Evolutionary conservation across 345 rosid genomes (phyloP), one percentile per base, ranked within the genome.

Genomic region (Durio zibethinus): DNA sequence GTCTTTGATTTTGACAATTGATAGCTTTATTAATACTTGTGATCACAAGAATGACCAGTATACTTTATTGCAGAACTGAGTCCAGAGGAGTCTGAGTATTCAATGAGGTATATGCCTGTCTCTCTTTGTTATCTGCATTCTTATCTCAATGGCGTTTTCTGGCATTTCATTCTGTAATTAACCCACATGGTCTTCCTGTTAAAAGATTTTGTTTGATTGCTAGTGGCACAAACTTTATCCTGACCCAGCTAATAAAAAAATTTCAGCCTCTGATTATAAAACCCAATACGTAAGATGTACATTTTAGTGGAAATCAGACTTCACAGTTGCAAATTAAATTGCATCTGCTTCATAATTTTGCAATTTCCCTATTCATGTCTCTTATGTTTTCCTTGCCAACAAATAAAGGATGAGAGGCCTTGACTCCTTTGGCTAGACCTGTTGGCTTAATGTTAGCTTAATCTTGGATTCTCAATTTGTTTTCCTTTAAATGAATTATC

Each of bases 61-160:
- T 78, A 47, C 66, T 47, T 80, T 76, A 45, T 79, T 76, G 86
- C 90, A 96, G 99, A 96, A 84, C 74, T 96, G 82, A 93, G 97
- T 82, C 87, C 91, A 38, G 99, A 96, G 90, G 97, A 96, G 83
- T 93, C 97, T 10, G 99, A 96, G 84, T 96, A 69, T 96, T 96
- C 80, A 96, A 96, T 88, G 99, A 96, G 99, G 99, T 92, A 14
- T 29, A 14, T 29, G 80, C 45, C 56, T 9, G 10, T 77, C 64
- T 78, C 66, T 64, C 62, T 73, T 40, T 2, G 36, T 74, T 38
- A 75, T 27, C 40, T 69, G n/a, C 20, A 10, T 61, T 74, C 67
- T 59, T 57, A 20, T 43, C 57, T 62, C 12, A 1, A 18, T 6
- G 50, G 16, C 0, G 12, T 38, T 54, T 36, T 1, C 33, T 56